Conservation (phyloP, 2,329 filamentous ascomycete species). For the Clonostachys byssicola region DNA sequence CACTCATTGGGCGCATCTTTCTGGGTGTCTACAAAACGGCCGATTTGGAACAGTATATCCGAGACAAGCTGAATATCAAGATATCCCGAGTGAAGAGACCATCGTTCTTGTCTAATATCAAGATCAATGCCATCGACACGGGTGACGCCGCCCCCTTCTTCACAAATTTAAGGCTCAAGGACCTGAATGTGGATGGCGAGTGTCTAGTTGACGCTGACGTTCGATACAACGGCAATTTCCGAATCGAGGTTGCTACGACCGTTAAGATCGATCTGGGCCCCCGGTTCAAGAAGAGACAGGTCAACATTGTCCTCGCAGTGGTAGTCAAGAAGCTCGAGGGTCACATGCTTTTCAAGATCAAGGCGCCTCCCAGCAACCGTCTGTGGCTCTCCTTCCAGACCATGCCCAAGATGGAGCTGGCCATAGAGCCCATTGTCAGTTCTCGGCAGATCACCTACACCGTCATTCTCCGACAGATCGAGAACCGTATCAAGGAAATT, state of each 20-base stretch:
- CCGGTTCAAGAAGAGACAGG: constrained; percentile 85
- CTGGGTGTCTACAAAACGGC: constrained; percentile 82
- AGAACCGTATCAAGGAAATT: constrained; percentile 91
- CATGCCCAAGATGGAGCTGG: constrained; percentile 91
- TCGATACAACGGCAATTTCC: constrained; percentile 83
- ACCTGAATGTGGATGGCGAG: constrained; percentile 88
- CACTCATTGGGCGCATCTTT: constrained; percentile 82
- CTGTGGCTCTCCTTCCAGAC: constrained; percentile 94
- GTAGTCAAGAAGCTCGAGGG: constrained; percentile 83
- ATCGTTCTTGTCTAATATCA: constrained; percentile 80
- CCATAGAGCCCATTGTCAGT: constrained; percentile 94
- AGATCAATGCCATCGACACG: constrained; percentile 78
- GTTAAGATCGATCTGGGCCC: constrained; percentile 86
- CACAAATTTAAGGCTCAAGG: constrained; percentile 82
- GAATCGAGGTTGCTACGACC: constrained; percentile 87
- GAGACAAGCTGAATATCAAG: constrained; percentile 90
- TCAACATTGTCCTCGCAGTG: constrained; percentile 83
- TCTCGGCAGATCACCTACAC: constrained; percentile 93
- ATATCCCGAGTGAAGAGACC: constrained; percentile 91
- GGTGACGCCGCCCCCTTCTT: constrained; percentile 85
- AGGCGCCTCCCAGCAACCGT: constrained; percentile 91
- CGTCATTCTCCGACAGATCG: constrained; percentile 86
- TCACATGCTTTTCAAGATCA: constrained; percentile 80
- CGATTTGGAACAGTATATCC: constrained; percentile 74
- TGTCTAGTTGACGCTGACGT: constrained; percentile 83